Conservation (phyloP, 2,329 filamentous ascomycete genomes). For the Sporothrix pallida region DNA sequence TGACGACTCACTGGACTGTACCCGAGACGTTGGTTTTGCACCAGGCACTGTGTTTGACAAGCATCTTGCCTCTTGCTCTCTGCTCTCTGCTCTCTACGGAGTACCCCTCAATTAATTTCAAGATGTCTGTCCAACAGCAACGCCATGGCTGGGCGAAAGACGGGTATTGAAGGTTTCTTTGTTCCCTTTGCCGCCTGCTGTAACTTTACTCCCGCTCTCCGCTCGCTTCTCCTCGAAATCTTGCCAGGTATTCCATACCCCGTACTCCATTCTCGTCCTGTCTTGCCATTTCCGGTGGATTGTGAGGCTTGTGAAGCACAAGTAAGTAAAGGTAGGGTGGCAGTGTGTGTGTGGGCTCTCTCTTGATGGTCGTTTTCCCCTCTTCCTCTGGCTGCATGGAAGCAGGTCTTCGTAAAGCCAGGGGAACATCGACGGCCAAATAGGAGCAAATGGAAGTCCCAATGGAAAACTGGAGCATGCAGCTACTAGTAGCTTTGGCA, state of each 20-base stretch:
- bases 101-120: slow-evolving; percentile 6
- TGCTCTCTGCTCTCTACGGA: too few relatives aligned
- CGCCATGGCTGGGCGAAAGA: not conserved
- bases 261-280: not conserved
- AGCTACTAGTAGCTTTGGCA: not conserved
- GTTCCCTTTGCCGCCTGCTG: slow-evolving; percentile 19
- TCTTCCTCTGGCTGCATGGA: not conserved
- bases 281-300: slow-evolving; percentile 1
- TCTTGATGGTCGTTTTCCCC: slow-evolving; percentile 5
- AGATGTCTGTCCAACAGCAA: not conserved
- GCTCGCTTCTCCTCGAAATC: not conserved
- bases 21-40: too few relatives aligned
- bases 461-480: not conserved
- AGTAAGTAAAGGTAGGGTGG: not conserved
- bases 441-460: slow-evolving; percentile 9
- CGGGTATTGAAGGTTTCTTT: not conserved
- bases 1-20: too few relatives aligned
- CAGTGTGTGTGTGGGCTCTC: slow-evolving; percentile 15
- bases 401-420: slow-evolving; percentile 11
- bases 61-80: not conserved
- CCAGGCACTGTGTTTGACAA: not conserved
- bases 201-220: not conserved
- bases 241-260: not conserved
- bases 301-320: not conserved
- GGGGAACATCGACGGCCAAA: slow-evolving; percentile 8